A percentile compares a stretch with the other conserved stretches of the same genome.
These are phyloP conservation scores for Colletotrichum magnum DNA, from an alignment of 2,329 filamentous ascomycete species.

Conservation along the genomic window DNA sequence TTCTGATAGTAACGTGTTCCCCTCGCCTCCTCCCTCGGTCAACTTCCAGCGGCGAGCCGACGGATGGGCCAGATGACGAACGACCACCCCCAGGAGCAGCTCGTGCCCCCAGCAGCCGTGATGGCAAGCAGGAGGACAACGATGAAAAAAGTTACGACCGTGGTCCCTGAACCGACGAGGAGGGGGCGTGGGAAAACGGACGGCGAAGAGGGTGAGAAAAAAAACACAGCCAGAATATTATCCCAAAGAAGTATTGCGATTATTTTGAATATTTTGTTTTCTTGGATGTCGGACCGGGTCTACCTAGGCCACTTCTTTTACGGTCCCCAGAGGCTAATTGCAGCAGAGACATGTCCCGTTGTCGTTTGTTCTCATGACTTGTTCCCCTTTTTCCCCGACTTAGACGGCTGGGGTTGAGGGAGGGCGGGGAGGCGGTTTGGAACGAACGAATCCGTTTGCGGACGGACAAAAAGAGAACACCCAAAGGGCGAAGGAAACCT, in stretches of 20 bases:
- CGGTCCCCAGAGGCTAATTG: slow-evolving; percentile 26
- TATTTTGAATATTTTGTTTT: neutral
- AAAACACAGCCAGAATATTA: neutral
- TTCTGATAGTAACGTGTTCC: neutral
- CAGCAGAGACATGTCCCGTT: slow-evolving; percentile 12
- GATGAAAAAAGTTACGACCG: slow-evolving; percentile 4
- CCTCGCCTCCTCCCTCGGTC: slow-evolving; percentile 22
- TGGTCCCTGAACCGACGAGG: slow-evolving; percentile 27
- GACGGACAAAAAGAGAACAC: slow-evolving; percentile 4
- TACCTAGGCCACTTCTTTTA: neutral
- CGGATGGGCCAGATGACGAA: slow-evolving; percentile 25
- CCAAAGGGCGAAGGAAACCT: slow-evolving; percentile 9
- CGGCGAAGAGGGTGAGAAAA: neutral
- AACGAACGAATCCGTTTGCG: slow-evolving; percentile 34
- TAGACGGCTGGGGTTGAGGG: neutral
- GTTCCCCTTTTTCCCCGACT: neutral
- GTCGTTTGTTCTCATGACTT: slow-evolving; percentile 35
- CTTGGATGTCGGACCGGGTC: neutral
- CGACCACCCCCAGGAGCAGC: neutral
- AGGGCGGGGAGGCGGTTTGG: too few relatives aligned
- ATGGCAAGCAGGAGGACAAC: neutral
- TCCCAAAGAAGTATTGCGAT: neutral
- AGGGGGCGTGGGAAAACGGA: slow-evolving; percentile 15
- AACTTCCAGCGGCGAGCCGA: slow-evolving; percentile 22
- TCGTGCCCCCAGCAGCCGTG: neutral